Base-by-base conservation (phyloP, 352 stramenopile genomes). In the Aphanomyces euteiches region DNA sequence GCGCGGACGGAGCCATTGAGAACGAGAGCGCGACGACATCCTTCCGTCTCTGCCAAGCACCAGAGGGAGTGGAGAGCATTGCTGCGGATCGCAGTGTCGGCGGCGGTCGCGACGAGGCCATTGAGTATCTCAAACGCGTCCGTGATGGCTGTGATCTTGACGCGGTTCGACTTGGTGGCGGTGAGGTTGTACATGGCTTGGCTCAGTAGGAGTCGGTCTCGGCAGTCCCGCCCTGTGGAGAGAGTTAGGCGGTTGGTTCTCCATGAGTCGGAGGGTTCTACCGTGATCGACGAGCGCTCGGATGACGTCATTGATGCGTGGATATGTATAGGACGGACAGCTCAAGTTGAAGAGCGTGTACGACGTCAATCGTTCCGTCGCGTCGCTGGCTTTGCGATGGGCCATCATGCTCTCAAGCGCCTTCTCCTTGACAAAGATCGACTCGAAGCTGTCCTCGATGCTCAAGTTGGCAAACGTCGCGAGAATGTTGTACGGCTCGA, bases 271-370 rank as follows among this genome's bases (percentile, higher is more conserved):
- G n/a, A n/a, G n/a, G n/a, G n/a, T n/a, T 28, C 10, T 41, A 70
- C 64, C 66, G 41, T 83, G 74, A 39, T 92, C 84, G 7, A 78
- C 67, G n/a, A 92, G 77, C 12, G 80, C 83, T 19, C 78, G 76
- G 17, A 89, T 79, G 4, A 87, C 83, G 37, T 90, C 83, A 38
- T 90, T 83, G 19, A 89, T 78, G 4, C 81, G 83, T 15, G 83
- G 76, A 56, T 90, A 92, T 36, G 83, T 85, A 48, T 85, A 89
- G 28, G 77, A 73, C 0, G 82, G 83, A 50, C 81, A 90, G 34
- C 82, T 84, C 15, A 92, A 72, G 50, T 92, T 92, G 65, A 89
- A 85, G 13, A 92, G 70, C 10, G 80, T 75, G 21, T 90, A 84
- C 10, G 74, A 81, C 8, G 77, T 78, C 21, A 84, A 78, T 7